phyloP scores from a whole-genome alignment of 352 stramenopile species.

The Phytophthora capsici region DNA sequence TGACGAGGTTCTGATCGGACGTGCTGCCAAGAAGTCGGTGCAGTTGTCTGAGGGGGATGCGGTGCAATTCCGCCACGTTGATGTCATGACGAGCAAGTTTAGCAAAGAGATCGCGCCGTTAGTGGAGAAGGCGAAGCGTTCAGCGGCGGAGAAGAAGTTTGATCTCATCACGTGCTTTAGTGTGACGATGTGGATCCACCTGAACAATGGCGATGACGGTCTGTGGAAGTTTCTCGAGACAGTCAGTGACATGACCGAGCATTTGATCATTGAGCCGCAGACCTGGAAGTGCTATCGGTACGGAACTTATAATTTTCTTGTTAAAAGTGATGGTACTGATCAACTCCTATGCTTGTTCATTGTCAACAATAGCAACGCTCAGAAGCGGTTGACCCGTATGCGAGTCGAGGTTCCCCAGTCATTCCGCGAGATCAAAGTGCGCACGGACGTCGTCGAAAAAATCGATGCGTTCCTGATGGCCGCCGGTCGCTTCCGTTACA shows the following conservation, averaged over 20 bases:
- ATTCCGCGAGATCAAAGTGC: constrained; percentile 67
- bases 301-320: constrained; percentile 8
- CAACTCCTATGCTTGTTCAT: constrained; percentile 4
- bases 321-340: constrained; percentile 7
- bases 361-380: constrained; percentile 55
- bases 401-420: constrained; percentile 55
- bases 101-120: constrained; percentile 50
- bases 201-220: constrained; percentile 86
- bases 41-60: constrained; percentile 33
- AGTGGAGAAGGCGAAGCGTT: constrained; percentile 48
- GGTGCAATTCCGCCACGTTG: constrained; percentile 60
- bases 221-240: constrained; percentile 75
- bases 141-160: constrained; percentile 50
- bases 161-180: constrained; percentile 84
- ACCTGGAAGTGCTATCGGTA: constrained; percentile 89
- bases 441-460: constrained; percentile 63
- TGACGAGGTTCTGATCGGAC: constrained; percentile 68
- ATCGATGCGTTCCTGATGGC: constrained; percentile 72
- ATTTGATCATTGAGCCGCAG: constrained; percentile 84
- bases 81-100: constrained; percentile 65
- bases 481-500: constrained; percentile 66
- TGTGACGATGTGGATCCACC: constrained; percentile 90
- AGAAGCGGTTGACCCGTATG: constrained; percentile 70
- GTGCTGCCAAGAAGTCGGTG: constrained; percentile 53
- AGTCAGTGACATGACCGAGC: constrained; percentile 63